Conservation (phyloP, 768 basidiomycete genomes). For the Tricholoma furcatifolium region DNA sequence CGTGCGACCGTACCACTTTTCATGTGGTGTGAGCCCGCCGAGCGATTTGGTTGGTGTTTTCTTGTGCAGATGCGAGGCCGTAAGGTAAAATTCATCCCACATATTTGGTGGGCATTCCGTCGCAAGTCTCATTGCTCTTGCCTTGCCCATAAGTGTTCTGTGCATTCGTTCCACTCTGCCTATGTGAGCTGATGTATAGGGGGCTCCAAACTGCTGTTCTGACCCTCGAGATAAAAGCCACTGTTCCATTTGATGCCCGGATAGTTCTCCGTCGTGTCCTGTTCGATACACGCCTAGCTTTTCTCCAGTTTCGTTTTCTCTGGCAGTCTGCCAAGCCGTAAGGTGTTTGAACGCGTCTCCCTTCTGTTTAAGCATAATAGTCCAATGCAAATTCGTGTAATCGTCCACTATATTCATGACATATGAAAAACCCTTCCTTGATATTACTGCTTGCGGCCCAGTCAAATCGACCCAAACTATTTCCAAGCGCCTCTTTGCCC, state of each 20-base stretch:
- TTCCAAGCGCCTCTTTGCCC: too few relatives aligned
- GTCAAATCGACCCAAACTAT: too few relatives aligned
- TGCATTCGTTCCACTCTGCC: conserved; percentile 33
- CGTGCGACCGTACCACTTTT: conserved; percentile 13
- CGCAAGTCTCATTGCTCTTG: conserved; percentile 23
- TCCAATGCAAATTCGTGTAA: not conserved
- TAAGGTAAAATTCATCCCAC: conserved; percentile 25
- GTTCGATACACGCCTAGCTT: not conserved
- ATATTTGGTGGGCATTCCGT: conserved; percentile 17
- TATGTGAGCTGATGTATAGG: conserved; percentile 32
- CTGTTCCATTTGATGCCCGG: too few relatives aligned
- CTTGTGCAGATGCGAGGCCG: conserved; percentile 16
- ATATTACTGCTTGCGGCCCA: too few relatives aligned
- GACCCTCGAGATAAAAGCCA: conserved; percentile 13
- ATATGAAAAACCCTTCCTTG: not conserved
- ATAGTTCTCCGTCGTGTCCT: conserved; percentile 25
- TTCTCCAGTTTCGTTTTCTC: too few relatives aligned
- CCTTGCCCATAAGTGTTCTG: conserved; percentile 25
- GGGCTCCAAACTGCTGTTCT: conserved; percentile 17
- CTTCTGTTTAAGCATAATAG: not conserved
- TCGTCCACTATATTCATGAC: too few relatives aligned
- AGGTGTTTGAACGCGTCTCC: not conserved
- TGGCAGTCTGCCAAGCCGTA: not conserved
- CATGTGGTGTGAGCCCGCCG: conserved; percentile 17
- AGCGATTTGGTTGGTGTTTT: too few relatives aligned